Conservation (phyloP, 2,329 filamentous ascomycete species). For the Trichoderma citrinoviride region DNA sequence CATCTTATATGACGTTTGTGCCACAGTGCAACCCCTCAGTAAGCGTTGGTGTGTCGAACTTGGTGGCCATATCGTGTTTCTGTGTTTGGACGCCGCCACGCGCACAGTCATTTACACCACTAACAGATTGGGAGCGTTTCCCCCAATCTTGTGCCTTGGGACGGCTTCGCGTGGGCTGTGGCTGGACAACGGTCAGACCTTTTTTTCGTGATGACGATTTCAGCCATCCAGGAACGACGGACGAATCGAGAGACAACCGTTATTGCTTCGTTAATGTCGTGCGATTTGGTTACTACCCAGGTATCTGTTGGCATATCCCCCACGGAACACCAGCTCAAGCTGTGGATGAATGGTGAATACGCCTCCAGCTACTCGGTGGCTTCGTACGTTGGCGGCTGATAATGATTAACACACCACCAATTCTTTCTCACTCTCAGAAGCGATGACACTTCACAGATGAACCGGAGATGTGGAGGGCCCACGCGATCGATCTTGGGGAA, state of each 20-base stretch:
- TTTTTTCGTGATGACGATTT: too few species aligned
- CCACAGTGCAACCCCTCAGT: slow-evolving; percentile 9
- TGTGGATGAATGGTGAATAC: neutral
- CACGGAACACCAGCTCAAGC: neutral
- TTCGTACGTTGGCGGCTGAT: neutral
- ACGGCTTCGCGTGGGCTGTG: neutral
- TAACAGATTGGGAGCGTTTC: neutral
- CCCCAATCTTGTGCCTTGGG: neutral
- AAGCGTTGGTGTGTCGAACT: slow-evolving; percentile 1
- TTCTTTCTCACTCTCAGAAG: neutral
- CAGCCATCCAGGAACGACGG: neutral
- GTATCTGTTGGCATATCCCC: neutral
- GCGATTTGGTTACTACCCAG: slow-evolving; percentile 10
- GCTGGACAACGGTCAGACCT: neutral
- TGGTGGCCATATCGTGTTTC: neutral
- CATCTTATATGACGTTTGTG: slow-evolving; percentile 9
- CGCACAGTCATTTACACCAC: slow-evolving; percentile 11
- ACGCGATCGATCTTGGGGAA: slow-evolving; percentile 18
- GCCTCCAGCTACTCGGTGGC: neutral
- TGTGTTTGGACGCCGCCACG: neutral
- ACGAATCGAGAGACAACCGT: neutral
- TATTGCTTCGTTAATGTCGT: slow-evolving; percentile 4
- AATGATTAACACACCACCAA: neutral
- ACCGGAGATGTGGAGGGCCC: slow-evolving; percentile 8
- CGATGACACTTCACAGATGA: neutral